Percentiles rank a stretch among this genome's conserved stretches.
Conservation (phyloP, 306 rosid species). For the Sicyos baderoa region DNA sequence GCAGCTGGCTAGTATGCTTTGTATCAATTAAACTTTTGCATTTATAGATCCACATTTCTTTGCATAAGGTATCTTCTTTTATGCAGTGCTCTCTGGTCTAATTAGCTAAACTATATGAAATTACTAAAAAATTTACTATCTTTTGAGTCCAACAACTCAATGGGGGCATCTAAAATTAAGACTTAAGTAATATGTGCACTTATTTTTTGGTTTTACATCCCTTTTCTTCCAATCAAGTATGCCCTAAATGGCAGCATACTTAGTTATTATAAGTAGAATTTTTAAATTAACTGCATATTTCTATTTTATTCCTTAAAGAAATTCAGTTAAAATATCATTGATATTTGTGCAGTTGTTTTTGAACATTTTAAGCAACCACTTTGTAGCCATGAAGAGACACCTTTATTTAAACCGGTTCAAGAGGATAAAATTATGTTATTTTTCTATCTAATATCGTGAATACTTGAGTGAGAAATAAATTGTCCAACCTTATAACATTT, state of each 20-base stretch:
- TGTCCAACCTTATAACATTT: too few species aligned
- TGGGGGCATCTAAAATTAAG: too few species aligned
- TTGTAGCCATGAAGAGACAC: slow-evolving; percentile 3
- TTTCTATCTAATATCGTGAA: too few species aligned
- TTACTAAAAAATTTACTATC: too few species aligned
- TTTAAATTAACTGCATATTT: neutral
- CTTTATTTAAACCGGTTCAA: neutral
- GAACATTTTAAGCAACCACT: neutral
- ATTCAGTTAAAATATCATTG: neutral
- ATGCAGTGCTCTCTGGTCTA: neutral
- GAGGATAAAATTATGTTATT: too few species aligned
- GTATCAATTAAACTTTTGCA: neutral
- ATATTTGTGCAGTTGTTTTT: slow-evolving; percentile 5
- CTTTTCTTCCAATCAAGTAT: slow-evolving; percentile 5
- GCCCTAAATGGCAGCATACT: neutral
- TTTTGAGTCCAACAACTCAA: too few species aligned
- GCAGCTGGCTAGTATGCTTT: neutral
- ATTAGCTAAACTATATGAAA: neutral
- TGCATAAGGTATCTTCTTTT: neutral
- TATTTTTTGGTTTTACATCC: neutral
- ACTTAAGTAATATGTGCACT: neutral
- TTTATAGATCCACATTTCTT: neutral
- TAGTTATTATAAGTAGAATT: neutral
- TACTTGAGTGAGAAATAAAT: too few species aligned
- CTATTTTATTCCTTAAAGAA: neutral